Conservation (phyloP, 176 grass and related monocot species). For the Zea mays region Zm-B73-REFERENCE-NAM-5.0 NC_050103.1:21701501-21702000, state of each 20-base stretch:
- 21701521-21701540: constrained; percentile 26
- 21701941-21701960: constrained; percentile 45
- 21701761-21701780: constrained; percentile 42
- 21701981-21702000: constrained; percentile 23
- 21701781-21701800: constrained; percentile 37
- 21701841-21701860: constrained; percentile 29
- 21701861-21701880: constrained; percentile 27
- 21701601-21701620: constrained; percentile 85
- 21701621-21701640: constrained; percentile 70
- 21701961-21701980: constrained; percentile 36
- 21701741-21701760: constrained; percentile 14
- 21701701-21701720: constrained; percentile 29
- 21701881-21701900: constrained; percentile 34
- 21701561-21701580: constrained; percentile 81
- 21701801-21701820: not conserved
- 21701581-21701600: constrained; percentile 80
- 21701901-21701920: constrained; percentile 25
- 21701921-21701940: constrained; percentile 22
- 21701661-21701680: constrained; percentile 44
- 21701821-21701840: constrained; percentile 35
- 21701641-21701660: constrained; percentile 59
- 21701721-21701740: constrained; percentile 37
- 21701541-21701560: constrained; percentile 72
- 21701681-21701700: constrained; percentile 41
- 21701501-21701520: constrained; percentile 6